phyloP scores from a whole-genome alignment of 192 early-diverging fungal genomes.

The Chytriomyces hyalinus region DNA sequence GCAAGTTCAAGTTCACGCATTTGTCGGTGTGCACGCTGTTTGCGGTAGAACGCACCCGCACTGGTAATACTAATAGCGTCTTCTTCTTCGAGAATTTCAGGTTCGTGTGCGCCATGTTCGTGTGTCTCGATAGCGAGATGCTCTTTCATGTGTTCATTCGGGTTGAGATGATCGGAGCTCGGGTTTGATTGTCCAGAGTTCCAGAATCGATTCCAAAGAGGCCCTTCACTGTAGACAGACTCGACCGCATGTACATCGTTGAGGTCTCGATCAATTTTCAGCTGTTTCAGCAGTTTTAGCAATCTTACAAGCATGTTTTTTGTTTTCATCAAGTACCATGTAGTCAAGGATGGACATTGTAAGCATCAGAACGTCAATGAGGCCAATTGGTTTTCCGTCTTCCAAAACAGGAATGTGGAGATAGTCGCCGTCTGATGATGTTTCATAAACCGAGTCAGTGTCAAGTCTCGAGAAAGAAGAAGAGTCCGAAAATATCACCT shows the following conservation, averaged over 20 bases:
- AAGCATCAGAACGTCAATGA: constrained; percentile 59
- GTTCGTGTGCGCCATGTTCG: not conserved
- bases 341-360: constrained; percentile 51
- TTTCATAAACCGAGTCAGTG: not conserved
- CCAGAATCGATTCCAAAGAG: constrained; percentile 59
- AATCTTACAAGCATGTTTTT: not conserved
- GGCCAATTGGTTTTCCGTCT: constrained; percentile 43
- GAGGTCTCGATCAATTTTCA: constrained; percentile 29
- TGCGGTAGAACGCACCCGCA: constrained; percentile 33
- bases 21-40: constrained; percentile 13
- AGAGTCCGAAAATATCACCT: constrained; percentile 7
- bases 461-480: not conserved
- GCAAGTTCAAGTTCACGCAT: not conserved
- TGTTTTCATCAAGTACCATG: constrained; percentile 4
- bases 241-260: not conserved
- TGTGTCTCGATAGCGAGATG: not conserved
- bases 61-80: constrained; percentile 21
- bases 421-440: constrained; percentile 45
- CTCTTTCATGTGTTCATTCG: not conserved
- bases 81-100: not conserved
- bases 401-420: constrained; percentile 59
- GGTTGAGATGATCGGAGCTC: not conserved
- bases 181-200: constrained; percentile 19
- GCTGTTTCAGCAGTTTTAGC: not conserved
- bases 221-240: constrained; percentile 26